A percentile compares a stretch with the other conserved stretches of the same genome.
Evolutionary conservation across 2,329 filamentous ascomycete species (phyloP).

Genomic region (Geosmithia flava): DNA sequence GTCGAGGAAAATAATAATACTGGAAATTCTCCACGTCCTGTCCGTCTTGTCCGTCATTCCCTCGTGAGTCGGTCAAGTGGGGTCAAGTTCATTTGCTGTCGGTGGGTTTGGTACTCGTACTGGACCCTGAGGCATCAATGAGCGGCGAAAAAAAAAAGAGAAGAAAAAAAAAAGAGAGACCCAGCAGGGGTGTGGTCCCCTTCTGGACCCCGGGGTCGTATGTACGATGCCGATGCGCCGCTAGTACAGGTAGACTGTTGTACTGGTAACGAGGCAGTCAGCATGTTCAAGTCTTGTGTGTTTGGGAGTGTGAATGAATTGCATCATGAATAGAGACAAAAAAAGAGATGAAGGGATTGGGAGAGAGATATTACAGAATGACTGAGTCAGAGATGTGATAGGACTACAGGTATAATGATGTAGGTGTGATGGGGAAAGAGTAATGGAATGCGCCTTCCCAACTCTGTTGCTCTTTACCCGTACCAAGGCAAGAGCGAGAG

Average conservation of each 20-base stretch:
- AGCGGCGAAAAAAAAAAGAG: neutral
- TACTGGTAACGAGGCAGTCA: neutral
- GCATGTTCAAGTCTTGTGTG: no score
- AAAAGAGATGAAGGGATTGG: neutral
- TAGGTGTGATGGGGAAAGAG: neutral
- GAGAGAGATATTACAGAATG: no score
- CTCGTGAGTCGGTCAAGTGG: neutral
- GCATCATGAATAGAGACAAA: neutral
- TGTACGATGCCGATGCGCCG: neutral
- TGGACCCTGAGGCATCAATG: neutral
- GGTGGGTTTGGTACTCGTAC: neutral
- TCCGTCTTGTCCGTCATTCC: neutral
- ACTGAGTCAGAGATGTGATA: no score
- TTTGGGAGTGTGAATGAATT: neutral
- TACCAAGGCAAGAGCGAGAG: neutral
- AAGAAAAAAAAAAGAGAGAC: neutral
- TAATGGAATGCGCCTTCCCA: neutral
- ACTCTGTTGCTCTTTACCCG: neutral
- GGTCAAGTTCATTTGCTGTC: neutral
- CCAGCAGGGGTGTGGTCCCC: neutral
- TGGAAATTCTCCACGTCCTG: neutral
- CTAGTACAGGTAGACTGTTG: neutral
- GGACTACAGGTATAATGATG: no score
- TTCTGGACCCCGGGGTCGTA: neutral
- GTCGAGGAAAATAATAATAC: no score